Evolutionary conservation across 345 rosid species (phyloP).

Genomic region (Alliaria petiolata): DNA sequence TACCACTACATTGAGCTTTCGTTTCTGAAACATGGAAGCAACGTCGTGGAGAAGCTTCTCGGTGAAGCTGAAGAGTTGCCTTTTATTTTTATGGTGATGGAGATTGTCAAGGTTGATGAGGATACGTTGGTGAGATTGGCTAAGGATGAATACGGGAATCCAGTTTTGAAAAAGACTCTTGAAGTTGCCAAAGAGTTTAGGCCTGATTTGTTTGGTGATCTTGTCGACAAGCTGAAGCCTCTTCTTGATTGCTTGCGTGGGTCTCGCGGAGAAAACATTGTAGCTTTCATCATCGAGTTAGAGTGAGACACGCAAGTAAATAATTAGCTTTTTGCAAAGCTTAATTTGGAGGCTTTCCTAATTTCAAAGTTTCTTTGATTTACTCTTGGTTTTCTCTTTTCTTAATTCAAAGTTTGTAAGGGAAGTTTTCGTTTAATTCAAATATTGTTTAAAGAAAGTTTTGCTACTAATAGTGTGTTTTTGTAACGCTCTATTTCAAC

Average conservation of each 20-base stretch:
- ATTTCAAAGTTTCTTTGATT: too few species aligned
- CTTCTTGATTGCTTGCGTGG: background rate
- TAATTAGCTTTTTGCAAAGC: too few species aligned
- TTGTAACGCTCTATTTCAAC: too few species aligned
- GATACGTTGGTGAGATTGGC: background rate
- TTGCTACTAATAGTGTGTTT: too few species aligned
- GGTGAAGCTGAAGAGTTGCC: background rate
- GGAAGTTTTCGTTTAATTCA: too few species aligned
- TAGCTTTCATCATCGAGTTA: background rate
- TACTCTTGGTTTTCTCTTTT: too few species aligned
- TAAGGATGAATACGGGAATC: background rate
- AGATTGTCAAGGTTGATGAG: conserved; percentile 2
- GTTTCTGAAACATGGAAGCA: too few species aligned
- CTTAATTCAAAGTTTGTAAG: too few species aligned
- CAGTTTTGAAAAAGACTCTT: background rate
- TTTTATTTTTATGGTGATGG: background rate
- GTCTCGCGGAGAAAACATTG: background rate
- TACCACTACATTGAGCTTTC: conserved; percentile 2
- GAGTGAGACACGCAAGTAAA: too few species aligned
- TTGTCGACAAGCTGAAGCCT: background rate
- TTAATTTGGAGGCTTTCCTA: too few species aligned
- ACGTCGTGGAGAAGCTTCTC: background rate
- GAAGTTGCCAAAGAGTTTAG: background rate
- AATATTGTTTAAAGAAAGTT: too few species aligned
- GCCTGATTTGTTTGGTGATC: background rate